Base-by-base conservation (phyloP, 2,329 filamentous ascomycete species). In the Chrysoporthe deuterocubensis region DNA sequence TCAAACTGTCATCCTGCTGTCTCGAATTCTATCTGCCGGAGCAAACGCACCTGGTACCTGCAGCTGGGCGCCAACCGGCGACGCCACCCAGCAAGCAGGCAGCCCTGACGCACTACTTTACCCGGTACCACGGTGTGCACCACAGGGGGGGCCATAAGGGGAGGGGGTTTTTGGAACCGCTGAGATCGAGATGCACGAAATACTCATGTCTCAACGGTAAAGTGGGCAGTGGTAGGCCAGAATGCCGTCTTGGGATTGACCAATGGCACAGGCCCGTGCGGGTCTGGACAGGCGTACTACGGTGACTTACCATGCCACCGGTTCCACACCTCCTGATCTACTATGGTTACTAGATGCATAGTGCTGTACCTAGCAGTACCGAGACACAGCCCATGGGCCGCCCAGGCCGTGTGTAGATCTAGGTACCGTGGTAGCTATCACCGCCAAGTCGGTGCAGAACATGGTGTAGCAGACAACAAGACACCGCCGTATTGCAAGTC, bases 31-130 rank as follows among this genome's bases (percentile, higher is more conserved):
- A 60, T 60, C 57, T 60, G 57, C 57, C 57, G 57, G 57, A 42
- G 62, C 62, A 18, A 63, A 60, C 54, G 65, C 59, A 57, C 43
- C 65, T 67, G 40, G 65, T 46, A 64, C 65, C 65, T 64, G 60
- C 65, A 64, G 60, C 21, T n/a, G 44, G 52, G 43, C 54, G 63
- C 40, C 44, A 50, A 42, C 52, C 26, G 34, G 21, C 26, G 37
- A 32, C 21, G 26, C 52, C 32, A n/a, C 4, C 42, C 43, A 58
- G 63, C 52, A 26, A 26, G 26, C 26, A 26, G 26, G 26, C 26
- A 34, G 9, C 48, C 9, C 11, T 52, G 48, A 52, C 3, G 50
- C 21, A 5, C 26, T 6, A 54, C 21, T 54, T 26, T 26, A 26
- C 26, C 48, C n/a, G 16, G 7, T 3, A 32, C 11, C 14, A 7